These are phyloP conservation scores for Cryptococcus wingfieldii DNA, from an alignment of 1,284 basidiomycete genomes.

Conservation along the genomic window DNA sequence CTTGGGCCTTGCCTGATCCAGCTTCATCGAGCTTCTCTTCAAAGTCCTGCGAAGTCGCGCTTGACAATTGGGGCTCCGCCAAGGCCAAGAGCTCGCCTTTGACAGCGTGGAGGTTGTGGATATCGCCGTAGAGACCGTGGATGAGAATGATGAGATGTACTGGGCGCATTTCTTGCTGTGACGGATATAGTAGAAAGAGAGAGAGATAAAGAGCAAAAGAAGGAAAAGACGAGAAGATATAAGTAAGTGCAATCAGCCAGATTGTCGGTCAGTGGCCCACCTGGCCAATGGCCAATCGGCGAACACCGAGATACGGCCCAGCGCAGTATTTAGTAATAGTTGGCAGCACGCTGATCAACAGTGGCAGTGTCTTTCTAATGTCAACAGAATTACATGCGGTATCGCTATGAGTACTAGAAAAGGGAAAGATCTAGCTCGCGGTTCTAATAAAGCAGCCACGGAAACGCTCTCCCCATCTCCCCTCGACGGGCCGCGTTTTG, in stretches of 20 bases:
- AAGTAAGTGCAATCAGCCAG: background rate
- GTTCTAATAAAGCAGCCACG: too few relatives aligned
- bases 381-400: background rate
- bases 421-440: too few relatives aligned
- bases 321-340: too few relatives aligned
- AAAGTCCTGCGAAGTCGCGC: too few relatives aligned
- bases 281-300: too few relatives aligned
- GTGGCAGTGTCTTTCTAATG: background rate
- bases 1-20: too few relatives aligned
- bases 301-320: too few relatives aligned
- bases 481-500: too few relatives aligned
- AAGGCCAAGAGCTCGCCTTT: constrained; percentile 28
- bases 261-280: background rate
- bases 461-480: too few relatives aligned
- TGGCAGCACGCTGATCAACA: too few relatives aligned
- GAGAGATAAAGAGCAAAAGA: background rate
- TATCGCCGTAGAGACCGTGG: constrained; percentile 46
- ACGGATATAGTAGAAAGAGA: background rate
- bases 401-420: background rate
- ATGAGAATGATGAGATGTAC: constrained; percentile 44
- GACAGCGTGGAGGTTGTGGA: constrained; percentile 32
- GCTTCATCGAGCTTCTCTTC: background rate
- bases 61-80: background rate
- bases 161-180: constrained; percentile 4
- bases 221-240: background rate